These are phyloP conservation scores for Purpureocillium takamizusanense DNA, from an alignment of 2,329 filamentous ascomycete species.

Conservation along the genomic window DNA sequence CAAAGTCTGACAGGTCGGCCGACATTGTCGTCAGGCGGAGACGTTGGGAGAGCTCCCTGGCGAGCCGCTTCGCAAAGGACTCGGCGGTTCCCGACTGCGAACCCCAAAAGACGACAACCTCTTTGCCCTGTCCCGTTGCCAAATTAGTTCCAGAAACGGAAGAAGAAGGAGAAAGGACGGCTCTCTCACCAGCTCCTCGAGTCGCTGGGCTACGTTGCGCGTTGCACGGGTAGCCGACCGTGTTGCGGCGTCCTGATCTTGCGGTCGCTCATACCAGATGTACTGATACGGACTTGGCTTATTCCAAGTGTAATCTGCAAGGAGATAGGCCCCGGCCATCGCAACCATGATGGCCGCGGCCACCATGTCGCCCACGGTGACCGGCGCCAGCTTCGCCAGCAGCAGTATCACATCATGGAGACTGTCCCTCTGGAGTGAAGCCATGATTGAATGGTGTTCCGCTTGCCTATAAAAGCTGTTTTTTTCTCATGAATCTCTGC, in stretches of 20 bases:
- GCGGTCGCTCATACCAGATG: conserved; percentile 39
- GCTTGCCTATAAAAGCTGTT: no score
- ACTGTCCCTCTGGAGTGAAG: background rate
- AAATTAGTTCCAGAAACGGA: no score
- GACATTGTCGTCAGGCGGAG: conserved; percentile 90
- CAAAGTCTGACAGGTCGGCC: conserved; percentile 38
- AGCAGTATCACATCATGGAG: conserved; percentile 6
- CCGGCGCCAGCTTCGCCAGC: conserved; percentile 12
- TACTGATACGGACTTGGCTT: conserved; percentile 38
- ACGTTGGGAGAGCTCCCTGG: conserved; percentile 81
- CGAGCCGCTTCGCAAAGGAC: conserved; percentile 78
- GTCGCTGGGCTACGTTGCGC: conserved; percentile 31
- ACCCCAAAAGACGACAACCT: conserved; percentile 89
- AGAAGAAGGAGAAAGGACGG: no score
- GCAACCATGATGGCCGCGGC: conserved; percentile 15
- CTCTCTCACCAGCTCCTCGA: conserved; percentile 16
- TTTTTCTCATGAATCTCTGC: no score
- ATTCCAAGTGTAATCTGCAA: conserved; percentile 35
- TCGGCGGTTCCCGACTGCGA: conserved; percentile 95
- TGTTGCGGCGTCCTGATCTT: conserved; percentile 13
- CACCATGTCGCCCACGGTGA: conserved; percentile 13
- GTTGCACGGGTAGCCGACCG: conserved; percentile 23
- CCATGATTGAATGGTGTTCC: no score
- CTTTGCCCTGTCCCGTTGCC: conserved; percentile 42
- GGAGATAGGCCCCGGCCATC: conserved; percentile 24